phyloP scores from a whole-genome alignment of 2,329 filamentous ascomycete genomes.

The Sphaerulina musiva region DNA sequence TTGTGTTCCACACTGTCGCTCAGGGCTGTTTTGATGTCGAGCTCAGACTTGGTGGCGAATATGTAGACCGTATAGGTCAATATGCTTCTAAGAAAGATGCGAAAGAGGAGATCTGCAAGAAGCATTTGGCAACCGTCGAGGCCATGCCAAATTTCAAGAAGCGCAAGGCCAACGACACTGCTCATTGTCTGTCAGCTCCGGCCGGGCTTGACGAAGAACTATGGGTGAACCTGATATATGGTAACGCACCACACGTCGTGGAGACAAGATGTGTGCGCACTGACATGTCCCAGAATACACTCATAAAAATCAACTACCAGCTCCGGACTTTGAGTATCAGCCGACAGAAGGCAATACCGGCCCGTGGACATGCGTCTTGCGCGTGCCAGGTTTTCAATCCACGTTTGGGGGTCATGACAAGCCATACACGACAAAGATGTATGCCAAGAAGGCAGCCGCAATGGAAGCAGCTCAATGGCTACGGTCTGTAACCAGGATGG shows the following conservation, averaged over 20 bases:
- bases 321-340: constrained; percentile 37
- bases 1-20: constrained; percentile 14
- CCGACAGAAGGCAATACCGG: constrained; percentile 23
- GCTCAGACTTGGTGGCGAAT: constrained; percentile 11
- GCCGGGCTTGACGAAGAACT: constrained; percentile 27
- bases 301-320: constrained; percentile 13
- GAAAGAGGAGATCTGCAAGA: constrained; percentile 37
- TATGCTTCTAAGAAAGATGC: constrained; percentile 40
- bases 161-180: constrained; percentile 18
- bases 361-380: constrained; percentile 21
- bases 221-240: constrained; percentile 37
- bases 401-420: constrained; percentile 34
- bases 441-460: constrained; percentile 39
- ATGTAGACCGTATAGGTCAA: constrained; percentile 22
- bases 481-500: constrained; percentile 31
- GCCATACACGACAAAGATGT: constrained; percentile 37
- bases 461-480: constrained; percentile 39
- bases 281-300: constrained; percentile 27
- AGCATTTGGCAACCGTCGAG: constrained; percentile 6
- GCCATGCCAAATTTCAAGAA: constrained; percentile 19
- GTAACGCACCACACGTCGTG: constrained; percentile 9
- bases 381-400: constrained; percentile 17
- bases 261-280: neutral
- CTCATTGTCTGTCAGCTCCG: neutral
- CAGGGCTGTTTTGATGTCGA: constrained; percentile 15